Base-by-base conservation (phyloP, 2,329 filamentous ascomycete species). In the Aspergillus quadrilineatus region DNA sequence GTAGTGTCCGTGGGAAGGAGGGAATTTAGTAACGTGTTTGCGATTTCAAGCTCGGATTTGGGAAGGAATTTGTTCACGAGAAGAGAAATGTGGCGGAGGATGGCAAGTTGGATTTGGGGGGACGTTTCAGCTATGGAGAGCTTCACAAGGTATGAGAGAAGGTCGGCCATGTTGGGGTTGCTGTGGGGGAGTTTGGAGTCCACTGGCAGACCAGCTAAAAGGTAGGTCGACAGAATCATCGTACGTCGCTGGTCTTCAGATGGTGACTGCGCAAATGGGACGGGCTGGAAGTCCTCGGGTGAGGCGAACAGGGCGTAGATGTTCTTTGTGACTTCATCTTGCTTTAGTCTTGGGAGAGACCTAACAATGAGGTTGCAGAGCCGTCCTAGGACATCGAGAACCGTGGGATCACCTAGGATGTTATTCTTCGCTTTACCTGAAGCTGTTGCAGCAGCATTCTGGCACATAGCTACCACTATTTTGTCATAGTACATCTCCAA, bases 321-420 rank as follows among this genome's bases (percentile, higher is more conserved):
- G 57, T 84, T 81, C n/a, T 75, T 65, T 2, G 79, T 75, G n/a
- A 83, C 76, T 51, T 76, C 69, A 9, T 78, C 75, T 61, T 84
- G 80, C 53, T 82, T 80, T 46, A 79, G 73, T 34, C 77, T 74
- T 1, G 81, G 75, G 49, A 85, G 78, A 12, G 79, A 75, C 45
- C 82, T 77, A 32, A 88, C 74, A 45, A 88, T 82, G 45, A 85
- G 71, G 61, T 83, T 86, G 65, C 79, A 80, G 36, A 88, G 78
- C 43, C 83, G 78, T 22, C 85, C 86, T 15, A 87, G 77, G 6
- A 85, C 77, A 56, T 88, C 84, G 6, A 87, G 70, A 6, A 82
- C 79, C 4, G 73, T 71, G 50, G 82, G 76, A 60, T 86, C 79
- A 32, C 66, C 80, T 64, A 82, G 65, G 22, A 74, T 69, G 14